A percentile compares a stretch with the other conserved stretches of the same genome.
Conservation (phyloP, 495 filamentous ascomycete genomes). For the Neurospora sp. region DNA sequence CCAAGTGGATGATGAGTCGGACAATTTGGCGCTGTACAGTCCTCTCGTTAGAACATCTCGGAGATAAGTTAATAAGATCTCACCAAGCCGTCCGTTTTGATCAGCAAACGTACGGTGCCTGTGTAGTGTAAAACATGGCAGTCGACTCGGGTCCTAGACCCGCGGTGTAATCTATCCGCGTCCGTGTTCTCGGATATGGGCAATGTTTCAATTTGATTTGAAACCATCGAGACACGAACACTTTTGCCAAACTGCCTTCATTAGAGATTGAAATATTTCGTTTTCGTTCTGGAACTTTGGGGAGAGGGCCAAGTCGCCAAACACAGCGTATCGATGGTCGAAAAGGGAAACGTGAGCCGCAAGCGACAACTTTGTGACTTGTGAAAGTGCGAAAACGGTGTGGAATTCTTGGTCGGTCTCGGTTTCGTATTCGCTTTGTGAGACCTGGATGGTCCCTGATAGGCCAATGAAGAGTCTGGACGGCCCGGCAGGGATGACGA, state of each 20-base stretch:
- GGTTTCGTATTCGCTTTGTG: background rate
- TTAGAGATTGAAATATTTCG: background rate
- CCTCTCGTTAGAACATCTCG: background rate
- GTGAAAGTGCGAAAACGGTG: background rate
- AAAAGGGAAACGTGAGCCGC: background rate
- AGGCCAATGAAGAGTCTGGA: background rate
- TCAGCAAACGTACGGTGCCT: background rate
- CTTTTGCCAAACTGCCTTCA: background rate
- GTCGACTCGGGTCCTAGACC: background rate
- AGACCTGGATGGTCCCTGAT: background rate
- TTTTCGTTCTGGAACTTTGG: background rate
- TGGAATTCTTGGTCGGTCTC: background rate
- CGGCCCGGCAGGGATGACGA: background rate
- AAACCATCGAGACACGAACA: background rate
- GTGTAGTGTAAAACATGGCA: background rate
- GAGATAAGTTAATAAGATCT: background rate
- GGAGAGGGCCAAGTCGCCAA: background rate
- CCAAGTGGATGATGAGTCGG: background rate
- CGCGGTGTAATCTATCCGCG: background rate
- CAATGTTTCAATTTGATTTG: background rate
- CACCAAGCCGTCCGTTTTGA: background rate
- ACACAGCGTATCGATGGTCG: background rate
- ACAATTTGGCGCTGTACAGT: background rate
- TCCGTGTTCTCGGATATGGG: background rate
- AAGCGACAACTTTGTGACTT: background rate